Base-by-base conservation (phyloP, 2,329 filamentous ascomycete species). In the Pestalotiopsis fici region DNA sequence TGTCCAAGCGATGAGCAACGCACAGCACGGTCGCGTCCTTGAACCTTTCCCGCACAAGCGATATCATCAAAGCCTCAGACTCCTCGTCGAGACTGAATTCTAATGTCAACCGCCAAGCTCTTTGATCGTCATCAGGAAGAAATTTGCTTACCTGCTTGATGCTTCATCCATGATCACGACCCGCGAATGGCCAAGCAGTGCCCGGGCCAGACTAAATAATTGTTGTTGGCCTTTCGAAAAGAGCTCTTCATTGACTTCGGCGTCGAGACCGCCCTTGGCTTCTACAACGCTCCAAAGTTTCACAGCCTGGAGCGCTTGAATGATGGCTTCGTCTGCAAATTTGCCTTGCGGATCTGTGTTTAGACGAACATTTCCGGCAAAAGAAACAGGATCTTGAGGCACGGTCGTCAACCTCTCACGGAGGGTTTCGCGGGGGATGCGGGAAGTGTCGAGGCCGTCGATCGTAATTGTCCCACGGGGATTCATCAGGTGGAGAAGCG, bases 321-420 rank as follows among this genome's bases (percentile, higher is more conserved):
- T 77, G 63, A 88, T 83, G 0, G 75, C 75, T 2, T 79, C 78
- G 61, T 87, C 81, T 1, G 78, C 76, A 56, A 76, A 75, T 5
- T 71, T 68, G 1, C 71, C 68, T 3, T 74, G 71, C 0, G 85
- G 85, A 68, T 87, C 84, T 2, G 85, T 75, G 61, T 88, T 89
- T 2, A 78, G 74, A 0, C 84, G 81, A 3, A 89, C 75, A 0
- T 76, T 83, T 1, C 83, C 85, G 1, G 80, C 79, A 4, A 88
- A 74, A 23, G 86, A 80, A 67, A 86, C 82, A 0, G 84, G 74
- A 78, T 88, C 85, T 74, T 88, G 86, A 0, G 86, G 81, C 1
- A 87, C 74, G 1, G 79, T 79, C 35, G 82, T 81, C 6, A 88
- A 74, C 1, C 74, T 67, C 0, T 69, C 62, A 0, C 77, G 72